A percentile compares a stretch with the other conserved stretches of the same genome.
These are phyloP conservation scores for Microthlaspi erraticum DNA, from an alignment of 345 rosid genomes.

Conservation along the genomic window DNA sequence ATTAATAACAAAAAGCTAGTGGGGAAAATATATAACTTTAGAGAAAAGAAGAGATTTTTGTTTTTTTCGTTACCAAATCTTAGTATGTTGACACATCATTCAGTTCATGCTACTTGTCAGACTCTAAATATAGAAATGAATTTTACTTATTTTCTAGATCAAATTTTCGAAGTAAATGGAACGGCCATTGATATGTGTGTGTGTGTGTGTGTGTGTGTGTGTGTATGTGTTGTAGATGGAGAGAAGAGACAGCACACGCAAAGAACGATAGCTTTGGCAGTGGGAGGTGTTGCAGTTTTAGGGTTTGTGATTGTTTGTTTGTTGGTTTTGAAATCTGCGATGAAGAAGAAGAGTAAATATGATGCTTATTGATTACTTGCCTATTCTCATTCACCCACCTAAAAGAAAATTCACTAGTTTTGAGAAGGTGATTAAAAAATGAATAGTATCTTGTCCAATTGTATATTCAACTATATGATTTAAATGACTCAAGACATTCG, in stretches of 20 bases:
- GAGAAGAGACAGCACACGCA: slow-evolving; percentile 58
- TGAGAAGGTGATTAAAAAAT: not conserved
- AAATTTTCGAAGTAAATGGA: not conserved
- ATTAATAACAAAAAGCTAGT: slow-evolving; percentile 1
- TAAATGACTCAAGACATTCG: slow-evolving; percentile 13
- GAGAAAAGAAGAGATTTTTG: slow-evolving; percentile 2
- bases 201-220: slow-evolving; percentile 12
- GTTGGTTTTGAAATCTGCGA: slow-evolving; percentile 58
- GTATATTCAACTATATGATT: slow-evolving; percentile 26
- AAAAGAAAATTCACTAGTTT: not conserved
- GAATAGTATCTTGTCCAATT: not conserved
- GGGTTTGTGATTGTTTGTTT: slow-evolving; percentile 68
- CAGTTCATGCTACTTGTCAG: slow-evolving; percentile 17
- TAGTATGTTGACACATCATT: slow-evolving; percentile 21
- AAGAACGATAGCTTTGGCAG: slow-evolving; percentile 80
- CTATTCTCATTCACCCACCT: not conserved
- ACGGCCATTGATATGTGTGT: slow-evolving; percentile 11
- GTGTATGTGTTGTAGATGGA: slow-evolving; percentile 33
- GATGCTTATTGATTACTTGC: slow-evolving; percentile 34
- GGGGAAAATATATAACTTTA: slow-evolving; percentile 21
- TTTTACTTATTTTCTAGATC: not conserved
- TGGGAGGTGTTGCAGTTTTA: slow-evolving; percentile 80
- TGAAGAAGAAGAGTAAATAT: slow-evolving; percentile 62
- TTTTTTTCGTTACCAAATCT: not conserved
- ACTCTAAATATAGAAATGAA: not conserved